A percentile compares a stretch with the other conserved stretches of the same genome.
These are phyloP conservation scores for Kodamaea jinghongensis DNA, from an alignment of 805 yeast genomes.

Conservation along the genomic window DNA sequence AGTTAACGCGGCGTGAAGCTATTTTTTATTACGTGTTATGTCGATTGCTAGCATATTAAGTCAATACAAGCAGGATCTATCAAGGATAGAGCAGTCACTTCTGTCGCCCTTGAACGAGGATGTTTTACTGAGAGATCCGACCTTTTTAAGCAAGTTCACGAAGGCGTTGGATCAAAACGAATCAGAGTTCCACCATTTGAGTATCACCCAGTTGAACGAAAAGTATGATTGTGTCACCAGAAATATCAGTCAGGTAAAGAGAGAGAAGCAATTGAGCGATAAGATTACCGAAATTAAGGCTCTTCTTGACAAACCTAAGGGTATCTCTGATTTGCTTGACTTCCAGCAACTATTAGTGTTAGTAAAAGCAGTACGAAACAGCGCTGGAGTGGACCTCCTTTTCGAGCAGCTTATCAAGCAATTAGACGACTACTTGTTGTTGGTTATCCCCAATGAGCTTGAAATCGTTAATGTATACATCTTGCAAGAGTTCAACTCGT, in stretches of 20 bases:
- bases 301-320: slow-evolving; percentile 10
- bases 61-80: slow-evolving; percentile 4
- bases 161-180: slow-evolving; percentile 2
- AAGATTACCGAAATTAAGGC: slow-evolving; percentile 6
- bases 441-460: slow-evolving; percentile 21
- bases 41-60: slow-evolving; percentile 2
- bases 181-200: slow-evolving; percentile 2
- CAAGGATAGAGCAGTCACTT: neutral
- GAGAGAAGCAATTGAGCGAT: neutral
- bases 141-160: slow-evolving; percentile 5
- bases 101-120: neutral
- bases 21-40: slow-evolving; percentile 1
- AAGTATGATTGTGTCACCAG: slow-evolving; percentile 5
- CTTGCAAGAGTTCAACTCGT: slow-evolving; percentile 12
- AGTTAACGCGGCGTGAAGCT: no score
- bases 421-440: slow-evolving; percentile 16
- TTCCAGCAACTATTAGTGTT: slow-evolving; percentile 13
- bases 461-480: slow-evolving; percentile 9
- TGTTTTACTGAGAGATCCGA: slow-evolving; percentile 3
- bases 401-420: slow-evolving; percentile 10
- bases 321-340: slow-evolving; percentile 13
- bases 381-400: neutral
- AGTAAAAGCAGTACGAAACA: slow-evolving; percentile 4
- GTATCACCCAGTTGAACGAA: slow-evolving; percentile 10
- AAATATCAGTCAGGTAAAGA: slow-evolving; percentile 6